These are phyloP conservation scores for Stagonosporopsis vannaccii DNA, from an alignment of 2,329 filamentous ascomycete genomes.

Conservation along the genomic window DNA sequence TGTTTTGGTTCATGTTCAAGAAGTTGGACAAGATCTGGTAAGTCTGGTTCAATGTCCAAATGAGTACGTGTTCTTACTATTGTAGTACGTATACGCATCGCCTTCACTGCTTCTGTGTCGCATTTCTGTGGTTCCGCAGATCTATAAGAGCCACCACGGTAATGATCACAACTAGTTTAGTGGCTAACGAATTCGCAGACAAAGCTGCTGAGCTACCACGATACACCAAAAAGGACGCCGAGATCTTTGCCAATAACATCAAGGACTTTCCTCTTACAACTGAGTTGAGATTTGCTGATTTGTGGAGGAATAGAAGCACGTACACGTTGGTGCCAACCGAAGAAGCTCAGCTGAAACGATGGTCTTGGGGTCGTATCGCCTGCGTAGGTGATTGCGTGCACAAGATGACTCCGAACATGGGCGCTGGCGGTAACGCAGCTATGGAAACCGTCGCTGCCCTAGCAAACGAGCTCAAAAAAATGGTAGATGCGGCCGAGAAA, in stretches of 20 bases:
- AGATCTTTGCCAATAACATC: conserved; percentile 33
- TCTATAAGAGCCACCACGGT: too few relatives aligned
- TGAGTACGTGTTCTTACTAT: background rate
- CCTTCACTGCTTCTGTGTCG: too few relatives aligned
- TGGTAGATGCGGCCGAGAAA: conserved; percentile 18
- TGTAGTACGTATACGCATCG: conserved; percentile 10
- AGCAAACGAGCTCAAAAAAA: conserved; percentile 20
- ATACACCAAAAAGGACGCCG: conserved; percentile 45
- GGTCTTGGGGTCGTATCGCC: conserved; percentile 51
- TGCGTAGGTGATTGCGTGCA: conserved; percentile 53
- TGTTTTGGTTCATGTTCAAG: conserved; percentile 43
- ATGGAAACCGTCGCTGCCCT: conserved; percentile 30
- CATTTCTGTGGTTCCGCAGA: too few relatives aligned
- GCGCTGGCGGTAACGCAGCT: conserved; percentile 28
- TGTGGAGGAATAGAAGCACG: conserved; percentile 39
- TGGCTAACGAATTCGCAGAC: conserved; percentile 21
- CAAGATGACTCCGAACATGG: conserved; percentile 44
- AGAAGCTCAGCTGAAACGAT: conserved; percentile 50
- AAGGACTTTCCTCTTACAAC: conserved; percentile 33
- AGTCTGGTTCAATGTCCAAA: background rate
- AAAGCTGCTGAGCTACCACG: conserved; percentile 34
- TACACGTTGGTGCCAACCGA: conserved; percentile 39
- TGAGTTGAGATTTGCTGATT: conserved; percentile 41
- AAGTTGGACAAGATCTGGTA: conserved; percentile 26
- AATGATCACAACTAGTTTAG: background rate